Evolutionary conservation across 148 eudicot genomes (phyloP).

Genomic region (Salicornia ramosissima): DNA sequence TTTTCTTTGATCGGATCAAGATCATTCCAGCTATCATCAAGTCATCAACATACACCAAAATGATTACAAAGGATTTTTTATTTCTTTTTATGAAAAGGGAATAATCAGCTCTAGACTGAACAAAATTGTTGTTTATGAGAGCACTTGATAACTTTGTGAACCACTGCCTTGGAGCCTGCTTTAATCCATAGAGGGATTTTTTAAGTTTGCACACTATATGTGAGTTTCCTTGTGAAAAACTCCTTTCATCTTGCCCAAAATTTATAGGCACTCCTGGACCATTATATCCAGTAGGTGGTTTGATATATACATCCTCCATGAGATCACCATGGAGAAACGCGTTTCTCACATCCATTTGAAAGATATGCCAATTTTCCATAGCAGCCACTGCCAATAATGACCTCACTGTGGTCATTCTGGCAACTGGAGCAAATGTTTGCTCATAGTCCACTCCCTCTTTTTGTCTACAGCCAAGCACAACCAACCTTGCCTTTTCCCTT

Average conservation of each 20-base stretch:
- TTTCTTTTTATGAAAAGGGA: not conserved
- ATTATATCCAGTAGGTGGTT: not conserved
- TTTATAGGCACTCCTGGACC: not conserved
- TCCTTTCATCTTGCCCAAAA: not conserved
- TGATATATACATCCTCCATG: not conserved
- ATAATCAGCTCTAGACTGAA: not conserved
- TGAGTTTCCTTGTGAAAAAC: not conserved
- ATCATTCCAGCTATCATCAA: not conserved
- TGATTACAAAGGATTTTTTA: not conserved
- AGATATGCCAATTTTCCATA: not conserved
- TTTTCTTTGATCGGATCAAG: not conserved
- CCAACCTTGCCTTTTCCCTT: not conserved
- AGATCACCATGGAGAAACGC: not conserved
- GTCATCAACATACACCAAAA: not conserved
- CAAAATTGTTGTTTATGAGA: not conserved
- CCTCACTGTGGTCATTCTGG: not conserved
- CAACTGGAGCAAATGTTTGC: not conserved
- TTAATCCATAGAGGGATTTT: not conserved
- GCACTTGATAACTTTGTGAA: not conserved
- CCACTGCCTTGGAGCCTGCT: not conserved
- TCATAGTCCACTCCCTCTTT: not conserved
- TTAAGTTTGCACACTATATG: not conserved
- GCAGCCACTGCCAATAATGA: not conserved
- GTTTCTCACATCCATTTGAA: not conserved
- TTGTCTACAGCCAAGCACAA: not conserved